Base-by-base conservation (phyloP, 257 asterid genomes). In the Solanum okadae region DNA sequence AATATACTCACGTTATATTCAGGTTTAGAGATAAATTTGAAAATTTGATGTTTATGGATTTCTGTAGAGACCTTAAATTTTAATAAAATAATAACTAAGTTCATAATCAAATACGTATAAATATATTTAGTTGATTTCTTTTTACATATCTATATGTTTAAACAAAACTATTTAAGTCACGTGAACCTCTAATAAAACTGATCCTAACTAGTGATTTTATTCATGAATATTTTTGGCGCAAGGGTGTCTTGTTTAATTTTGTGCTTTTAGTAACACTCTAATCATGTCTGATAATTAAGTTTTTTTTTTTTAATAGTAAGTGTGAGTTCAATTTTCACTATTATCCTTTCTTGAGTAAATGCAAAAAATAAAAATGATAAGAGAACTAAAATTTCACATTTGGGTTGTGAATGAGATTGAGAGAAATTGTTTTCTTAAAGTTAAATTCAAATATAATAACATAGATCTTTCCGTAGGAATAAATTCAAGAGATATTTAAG, bases 401-500 rank as follows among this genome's bases (percentile, higher is more conserved):
- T n/a, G 5, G n/a, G 25, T 42, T 40, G 65, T 25, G 23, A n/a
- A 25, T 42, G 84, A 78, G 63, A 78, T 78, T 81, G 86, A 46
- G 27, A 81, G 42, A 81, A 82, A 49, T 49, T 82, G 86, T 82
- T 82, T 31, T 49, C 68, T 56, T 85, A 77, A 76, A 78, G 73
- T 38, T 78, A 40, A 12, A 42, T 38, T 75, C 12, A 83, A 75
- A 87, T 85, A 84, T 87, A 85, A 85, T 37, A 70, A 81, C 65
- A 89, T 79, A 79, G 85, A 71, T 84, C 88, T 76, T 63, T 31
- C 73, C 33, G 79, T 87, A 59, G 59, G 38, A 23, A 29, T 86
- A 56, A 82, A 78, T 65, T 86, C 70, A 38, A 44, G 61, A 71
- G 75, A 44, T 44, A 37, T 46, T 49, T 67, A 38, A 27, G 70